Evolutionary conservation across 2,329 filamentous ascomycete genomes (phyloP).

Genomic region (Pseudogymnoascus sp.): DNA sequence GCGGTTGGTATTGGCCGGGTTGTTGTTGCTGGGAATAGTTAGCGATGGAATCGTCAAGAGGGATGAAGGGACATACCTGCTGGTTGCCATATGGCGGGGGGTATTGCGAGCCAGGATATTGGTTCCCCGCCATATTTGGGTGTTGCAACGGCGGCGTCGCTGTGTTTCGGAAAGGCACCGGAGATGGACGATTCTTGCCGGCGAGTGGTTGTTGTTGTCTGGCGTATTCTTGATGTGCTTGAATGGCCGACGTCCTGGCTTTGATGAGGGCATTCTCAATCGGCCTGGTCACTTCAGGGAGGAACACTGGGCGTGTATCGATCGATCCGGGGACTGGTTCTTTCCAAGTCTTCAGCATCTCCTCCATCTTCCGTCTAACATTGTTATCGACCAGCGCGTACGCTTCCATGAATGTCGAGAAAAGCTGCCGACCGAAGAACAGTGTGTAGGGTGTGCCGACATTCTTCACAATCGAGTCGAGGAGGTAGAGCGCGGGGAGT

Average conservation of each 20-base stretch:
- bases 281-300: constrained; percentile 74
- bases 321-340: constrained; percentile 90
- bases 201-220: constrained; percentile 39
- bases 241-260: constrained; percentile 54
- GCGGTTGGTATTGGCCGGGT: constrained; percentile 33
- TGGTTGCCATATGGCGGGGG: constrained; percentile 22
- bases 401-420: constrained; percentile 92
- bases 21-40: constrained; percentile 21
- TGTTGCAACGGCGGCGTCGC: constrained; percentile 61
- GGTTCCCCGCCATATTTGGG: constrained; percentile 29
- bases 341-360: constrained; percentile 97
- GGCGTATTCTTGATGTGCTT: constrained; percentile 49
- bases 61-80: constrained; percentile 20
- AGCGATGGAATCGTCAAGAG: neutral
- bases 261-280: constrained; percentile 95
- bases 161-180: constrained; percentile 61
- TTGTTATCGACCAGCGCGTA: constrained; percentile 80
- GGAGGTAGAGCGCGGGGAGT: constrained; percentile 89
- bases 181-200: constrained; percentile 44
- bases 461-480: constrained; percentile 98
- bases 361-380: constrained; percentile 86
- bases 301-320: constrained; percentile 87
- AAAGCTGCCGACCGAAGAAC: constrained; percentile 87
- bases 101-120: constrained; percentile 25
- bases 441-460: constrained; percentile 95